These are phyloP conservation scores for Yamadazyma phyllophila DNA, from an alignment of 805 yeast genomes.

Conservation along the genomic window DNA sequence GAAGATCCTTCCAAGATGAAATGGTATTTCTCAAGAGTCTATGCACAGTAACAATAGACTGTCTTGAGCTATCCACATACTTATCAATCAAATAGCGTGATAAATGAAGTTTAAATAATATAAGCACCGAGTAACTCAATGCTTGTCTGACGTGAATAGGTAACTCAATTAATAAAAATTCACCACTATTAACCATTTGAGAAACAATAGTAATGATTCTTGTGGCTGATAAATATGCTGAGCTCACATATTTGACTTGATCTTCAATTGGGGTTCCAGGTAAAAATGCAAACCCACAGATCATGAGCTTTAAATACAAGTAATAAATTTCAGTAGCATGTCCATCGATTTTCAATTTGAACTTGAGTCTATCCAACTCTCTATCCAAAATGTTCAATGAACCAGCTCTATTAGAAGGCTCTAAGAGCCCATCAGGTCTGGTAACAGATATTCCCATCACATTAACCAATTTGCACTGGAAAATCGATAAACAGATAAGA, in stretches of 20 bases:
- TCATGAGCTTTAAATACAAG: slow-evolving; percentile 73
- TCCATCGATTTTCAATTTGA: slow-evolving; percentile 60
- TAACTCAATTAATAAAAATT: slow-evolving; percentile 69
- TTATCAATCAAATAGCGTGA: slow-evolving; percentile 71
- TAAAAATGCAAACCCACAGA: slow-evolving; percentile 84
- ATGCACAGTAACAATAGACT: slow-evolving; percentile 90
- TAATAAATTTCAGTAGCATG: slow-evolving; percentile 73
- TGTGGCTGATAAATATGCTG: slow-evolving; percentile 79
- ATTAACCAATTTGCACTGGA: slow-evolving; percentile 78
- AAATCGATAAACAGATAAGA: slow-evolving; percentile 69
- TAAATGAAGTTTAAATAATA: slow-evolving; percentile 76
- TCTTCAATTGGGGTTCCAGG: slow-evolving; percentile 89
- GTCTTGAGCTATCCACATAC: slow-evolving; percentile 85
- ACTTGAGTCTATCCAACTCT: slow-evolving; percentile 71
- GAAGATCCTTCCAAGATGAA: slow-evolving; percentile 87
- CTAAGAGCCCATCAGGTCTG: slow-evolving; percentile 85
- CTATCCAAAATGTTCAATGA: slow-evolving; percentile 73
- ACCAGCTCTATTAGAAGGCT: slow-evolving; percentile 78
- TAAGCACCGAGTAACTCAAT: slow-evolving; percentile 75
- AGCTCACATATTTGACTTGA: slow-evolving; percentile 78
- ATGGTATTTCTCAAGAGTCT: slow-evolving; percentile 82
- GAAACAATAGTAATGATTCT: slow-evolving; percentile 77
- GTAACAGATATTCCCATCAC: slow-evolving; percentile 86
- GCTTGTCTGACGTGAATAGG: slow-evolving; percentile 87
- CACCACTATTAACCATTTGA: slow-evolving; percentile 53